Base-by-base conservation (phyloP, 305 asterid species). In the Fraxinus sp. region DNA sequence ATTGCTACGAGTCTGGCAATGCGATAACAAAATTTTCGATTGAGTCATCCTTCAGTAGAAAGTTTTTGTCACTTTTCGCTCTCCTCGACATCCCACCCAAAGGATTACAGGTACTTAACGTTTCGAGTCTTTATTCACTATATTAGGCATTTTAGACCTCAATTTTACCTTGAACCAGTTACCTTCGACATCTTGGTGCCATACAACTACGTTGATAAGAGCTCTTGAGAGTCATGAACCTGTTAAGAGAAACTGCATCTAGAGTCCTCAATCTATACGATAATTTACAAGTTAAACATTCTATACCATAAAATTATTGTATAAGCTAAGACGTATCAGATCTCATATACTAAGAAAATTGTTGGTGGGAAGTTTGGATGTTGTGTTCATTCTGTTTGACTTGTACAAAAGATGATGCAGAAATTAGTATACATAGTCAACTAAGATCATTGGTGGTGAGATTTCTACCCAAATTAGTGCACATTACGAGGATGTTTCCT, bases 401-500 rank as follows among this genome's bases (percentile, higher is more conserved):
- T 77, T 66, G 35, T 62, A 13, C 14, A 7, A 80, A 37, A 33
- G 81, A 59, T 62, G 41, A 43, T 28, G 37, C n/a, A 9, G 73
- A 68, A 30, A 39, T 10, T 1, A 14, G 76, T 16, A 30, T 52
- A 46, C 78, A 66, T 14, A 14, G 52, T 77, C 78, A 36, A 59
- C 36, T 82, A 26, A 32, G 70, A 30, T 24, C 57, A 8, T n/a
- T 82, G 41, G 33, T 16, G 16, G 35, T 82, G 26, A 33, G 9
- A 37, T 14, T 13, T 43, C 85, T 82, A 24, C 81, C 85, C 14
- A 14, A 49, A 36, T 14, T 82, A 14, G 20, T 33, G 75, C 62
- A 35, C 24, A 76, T 82, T 14, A 64, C 57, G 55, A 64, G 72
- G 37, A 66, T 18, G 33, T 26, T 77, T 66, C 81, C 62, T 22